These are phyloP conservation scores for Paramicrosporidium saccamoebae DNA, from an alignment of 371 early-diverging fungal genomes.

Conservation along the genomic window DNA sequence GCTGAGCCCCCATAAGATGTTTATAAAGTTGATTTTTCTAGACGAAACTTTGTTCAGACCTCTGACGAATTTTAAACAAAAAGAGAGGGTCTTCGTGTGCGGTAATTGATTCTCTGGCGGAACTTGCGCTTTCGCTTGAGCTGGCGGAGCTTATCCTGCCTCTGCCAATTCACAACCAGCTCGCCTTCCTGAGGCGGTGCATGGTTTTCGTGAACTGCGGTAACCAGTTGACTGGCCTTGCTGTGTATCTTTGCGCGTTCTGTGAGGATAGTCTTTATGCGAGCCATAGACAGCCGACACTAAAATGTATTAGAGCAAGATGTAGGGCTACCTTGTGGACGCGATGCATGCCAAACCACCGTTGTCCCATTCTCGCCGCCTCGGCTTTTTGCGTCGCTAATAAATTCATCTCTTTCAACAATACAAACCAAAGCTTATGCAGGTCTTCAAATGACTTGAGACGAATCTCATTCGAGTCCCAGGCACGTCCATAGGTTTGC, in stretches of 20 bases:
- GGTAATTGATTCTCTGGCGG: no score
- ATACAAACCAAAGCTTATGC: conserved; percentile 76
- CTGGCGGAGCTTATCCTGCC: no score
- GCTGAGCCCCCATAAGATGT: no score
- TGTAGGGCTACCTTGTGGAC: conserved; percentile 22
- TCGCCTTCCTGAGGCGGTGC: no score
- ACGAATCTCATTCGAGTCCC: conserved; percentile 62
- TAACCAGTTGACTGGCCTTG: no score
- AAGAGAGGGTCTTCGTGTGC: no score
- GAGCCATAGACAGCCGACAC: conserved; percentile 70
- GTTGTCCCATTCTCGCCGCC: conserved; percentile 22
- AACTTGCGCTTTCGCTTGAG: no score
- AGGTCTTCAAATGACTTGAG: conserved; percentile 78
- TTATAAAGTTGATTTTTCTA: no score
- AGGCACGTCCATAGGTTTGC: conserved; percentile 74
- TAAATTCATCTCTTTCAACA: conserved; percentile 73
- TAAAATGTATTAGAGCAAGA: conserved; percentile 4
- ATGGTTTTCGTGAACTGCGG: no score
- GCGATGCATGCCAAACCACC: conserved; percentile 33
- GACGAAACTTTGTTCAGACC: no score
- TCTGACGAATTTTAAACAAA: no score
- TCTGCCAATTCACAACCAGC: no score
- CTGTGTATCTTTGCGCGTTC: conserved; percentile 43
- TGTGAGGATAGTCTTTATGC: conserved; percentile 59
- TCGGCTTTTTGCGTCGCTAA: conserved; percentile 57